Conservation (phyloP, 148 eudicot species). For the Nyssa sinensis region DNA sequence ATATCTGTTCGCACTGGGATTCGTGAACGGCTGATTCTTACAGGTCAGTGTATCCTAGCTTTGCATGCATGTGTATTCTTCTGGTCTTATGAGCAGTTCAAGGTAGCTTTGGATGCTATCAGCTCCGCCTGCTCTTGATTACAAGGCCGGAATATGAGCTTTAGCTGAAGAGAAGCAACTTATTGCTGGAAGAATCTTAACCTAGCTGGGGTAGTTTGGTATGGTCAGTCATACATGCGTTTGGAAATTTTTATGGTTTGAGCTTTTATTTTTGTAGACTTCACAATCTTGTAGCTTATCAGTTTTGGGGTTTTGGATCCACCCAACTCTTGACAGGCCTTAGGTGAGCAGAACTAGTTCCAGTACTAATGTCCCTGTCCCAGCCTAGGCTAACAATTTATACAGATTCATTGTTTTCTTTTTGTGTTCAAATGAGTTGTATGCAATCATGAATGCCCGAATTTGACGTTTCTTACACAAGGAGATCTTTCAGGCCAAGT, state of each 20-base stretch:
- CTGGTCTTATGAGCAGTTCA: not conserved
- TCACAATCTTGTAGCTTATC: not conserved
- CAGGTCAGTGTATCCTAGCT: constrained; percentile 40
- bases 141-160: not conserved
- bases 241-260: not conserved
- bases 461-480: not conserved
- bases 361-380: not conserved
- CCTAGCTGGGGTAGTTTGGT: too few relatives aligned
- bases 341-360: not conserved
- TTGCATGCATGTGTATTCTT: not conserved
- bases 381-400: not conserved
- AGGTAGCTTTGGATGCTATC: not conserved
- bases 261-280: not conserved
- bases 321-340: not conserved
- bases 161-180: not conserved
- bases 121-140: not conserved
- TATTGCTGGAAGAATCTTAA: not conserved
- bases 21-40: constrained; percentile 64
- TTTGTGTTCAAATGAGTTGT: not conserved
- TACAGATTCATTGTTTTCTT: not conserved
- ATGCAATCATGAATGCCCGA: not conserved
- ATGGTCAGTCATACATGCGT: too few relatives aligned
- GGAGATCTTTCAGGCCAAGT: not conserved
- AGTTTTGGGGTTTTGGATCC: constrained; percentile 2
- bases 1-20: constrained; percentile 86